phyloP scores from a whole-genome alignment of 2,329 filamentous ascomycete genomes.

The Colletotrichum sp. region DNA sequence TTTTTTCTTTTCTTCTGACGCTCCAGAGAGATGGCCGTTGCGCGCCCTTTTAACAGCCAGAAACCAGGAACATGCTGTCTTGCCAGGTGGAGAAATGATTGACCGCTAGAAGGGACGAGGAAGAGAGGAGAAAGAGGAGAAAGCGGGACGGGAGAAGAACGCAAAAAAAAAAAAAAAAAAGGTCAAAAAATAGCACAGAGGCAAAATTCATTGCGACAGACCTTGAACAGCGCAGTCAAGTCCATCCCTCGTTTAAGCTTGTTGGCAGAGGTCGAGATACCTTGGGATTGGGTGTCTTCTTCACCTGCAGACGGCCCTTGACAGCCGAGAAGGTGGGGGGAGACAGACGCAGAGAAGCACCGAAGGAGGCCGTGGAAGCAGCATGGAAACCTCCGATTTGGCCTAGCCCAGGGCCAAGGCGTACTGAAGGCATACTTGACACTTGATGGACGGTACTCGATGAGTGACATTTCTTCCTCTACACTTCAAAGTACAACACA shows the following conservation, averaged over 20 bases:
- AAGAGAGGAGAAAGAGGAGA: neutral
- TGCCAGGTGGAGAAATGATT: neutral
- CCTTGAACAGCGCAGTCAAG: neutral
- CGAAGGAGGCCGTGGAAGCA: neutral
- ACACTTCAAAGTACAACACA: neutral
- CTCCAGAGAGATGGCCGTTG: neutral
- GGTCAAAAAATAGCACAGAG: neutral
- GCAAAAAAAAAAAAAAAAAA: too few species aligned
- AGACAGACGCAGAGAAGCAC: neutral
- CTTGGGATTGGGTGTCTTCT: neutral
- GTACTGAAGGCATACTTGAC: neutral
- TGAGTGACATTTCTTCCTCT: neutral
- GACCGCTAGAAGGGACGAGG: neutral
- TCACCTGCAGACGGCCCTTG: neutral
- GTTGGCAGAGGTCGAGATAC: neutral
- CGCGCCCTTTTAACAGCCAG: neutral
- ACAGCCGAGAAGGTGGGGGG: neutral
- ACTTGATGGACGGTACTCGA: neutral
- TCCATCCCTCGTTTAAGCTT: slow-evolving; percentile 10
- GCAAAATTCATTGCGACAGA: neutral
- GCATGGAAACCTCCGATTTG: neutral
- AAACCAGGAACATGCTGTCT: neutral
- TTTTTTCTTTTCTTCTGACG: neutral
- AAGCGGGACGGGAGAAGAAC: neutral
- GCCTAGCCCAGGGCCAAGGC: neutral